Base-by-base conservation (phyloP, 257 asterid species). In the Rubia yunnanensis region DNA sequence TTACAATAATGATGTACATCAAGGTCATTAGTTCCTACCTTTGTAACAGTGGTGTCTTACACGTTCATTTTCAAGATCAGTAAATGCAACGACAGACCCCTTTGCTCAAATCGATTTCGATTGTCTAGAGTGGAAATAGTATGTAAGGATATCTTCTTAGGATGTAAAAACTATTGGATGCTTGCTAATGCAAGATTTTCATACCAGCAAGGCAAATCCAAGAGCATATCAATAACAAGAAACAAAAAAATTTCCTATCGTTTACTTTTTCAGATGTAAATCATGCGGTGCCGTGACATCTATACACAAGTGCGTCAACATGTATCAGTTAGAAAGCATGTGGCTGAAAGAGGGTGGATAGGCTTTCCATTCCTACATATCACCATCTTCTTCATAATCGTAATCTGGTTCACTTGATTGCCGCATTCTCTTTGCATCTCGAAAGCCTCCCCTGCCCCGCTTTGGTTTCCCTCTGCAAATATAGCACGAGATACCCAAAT, bases 381-480 rank as follows among this genome's bases (percentile, higher is more conserved):
- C 99, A 10, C 92, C 84, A 73, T 94, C 99, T 57, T 94, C 99
- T 74, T 94, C 99, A 71, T 94, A 88, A 74, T 90, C 98, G 41
- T 74, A 84, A 75, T 90, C 99, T 52, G 82, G 89, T 76, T 94
- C 99, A 23, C 94, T 90, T 7, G 96, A 84, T 71, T 88, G 96
- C 77, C 94, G 81, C 53, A 60, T 22, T 83, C 96, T 88, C 92
- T 84, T 94, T 32, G 85, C 86, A 72, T 88, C 99, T 78, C 99
- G 82, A 41, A 95, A 91, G 62, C 84, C 96, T 68, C 95, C 81
- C 54, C 85, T 84, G 27, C 95, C 99, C 78, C 71, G 88, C 88
- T 82, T 88, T 18, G 85, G 96, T 73, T 86, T 94, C 67, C 99
- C 99, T 65, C 99, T 94, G 86, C 1, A 53, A 23, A 57, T 55